A percentile compares a stretch with the other conserved stretches of the same genome.
These are phyloP conservation scores for Fusarium nisikadoi DNA, from an alignment of 2,329 filamentous ascomycete genomes.

Conservation along the genomic window DNA sequence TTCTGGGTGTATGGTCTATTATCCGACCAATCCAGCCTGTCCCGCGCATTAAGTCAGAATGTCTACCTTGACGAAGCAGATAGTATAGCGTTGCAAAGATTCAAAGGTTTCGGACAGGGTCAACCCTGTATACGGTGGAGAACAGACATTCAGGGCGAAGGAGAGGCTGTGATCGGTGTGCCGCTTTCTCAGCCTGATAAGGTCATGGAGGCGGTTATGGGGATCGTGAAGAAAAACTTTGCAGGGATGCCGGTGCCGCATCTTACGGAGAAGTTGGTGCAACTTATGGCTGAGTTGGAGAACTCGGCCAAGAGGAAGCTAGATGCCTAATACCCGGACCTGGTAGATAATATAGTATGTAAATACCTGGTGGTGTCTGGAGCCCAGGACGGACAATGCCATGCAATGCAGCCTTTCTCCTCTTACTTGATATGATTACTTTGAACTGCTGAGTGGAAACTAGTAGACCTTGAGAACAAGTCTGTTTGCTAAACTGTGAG, in stretches of 20 bases:
- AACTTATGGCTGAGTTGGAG: constrained; percentile 30
- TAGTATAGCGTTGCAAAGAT: constrained; percentile 11
- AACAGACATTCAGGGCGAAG: constrained; percentile 4
- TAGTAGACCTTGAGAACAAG: not conserved
- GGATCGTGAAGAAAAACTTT: constrained; percentile 19
- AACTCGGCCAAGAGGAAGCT: constrained; percentile 31
- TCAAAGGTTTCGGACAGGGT: constrained; percentile 27
- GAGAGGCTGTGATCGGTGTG: constrained; percentile 9
- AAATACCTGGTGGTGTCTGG: not conserved
- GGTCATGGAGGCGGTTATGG: constrained; percentile 28
- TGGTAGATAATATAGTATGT: no score
- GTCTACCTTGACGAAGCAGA: constrained; percentile 21
- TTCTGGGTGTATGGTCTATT: constrained; percentile 43
- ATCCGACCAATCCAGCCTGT: not conserved
- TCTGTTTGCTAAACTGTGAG: not conserved
- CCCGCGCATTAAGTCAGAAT: not conserved
- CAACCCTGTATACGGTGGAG: constrained; percentile 29
- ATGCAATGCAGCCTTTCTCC: not conserved
- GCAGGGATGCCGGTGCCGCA: constrained; percentile 8
- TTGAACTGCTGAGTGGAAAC: not conserved
- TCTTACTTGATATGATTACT: not conserved
- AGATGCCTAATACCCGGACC: constrained; percentile 6
- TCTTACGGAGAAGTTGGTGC: constrained; percentile 29
- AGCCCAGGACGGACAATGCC: not conserved
- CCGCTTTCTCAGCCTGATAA: constrained; percentile 23